A percentile compares a stretch with the other conserved stretches of the same genome.
Evolutionary conservation across 495 filamentous ascomycete genomes (phyloP).

Genomic region (Podospora comata): DNA sequence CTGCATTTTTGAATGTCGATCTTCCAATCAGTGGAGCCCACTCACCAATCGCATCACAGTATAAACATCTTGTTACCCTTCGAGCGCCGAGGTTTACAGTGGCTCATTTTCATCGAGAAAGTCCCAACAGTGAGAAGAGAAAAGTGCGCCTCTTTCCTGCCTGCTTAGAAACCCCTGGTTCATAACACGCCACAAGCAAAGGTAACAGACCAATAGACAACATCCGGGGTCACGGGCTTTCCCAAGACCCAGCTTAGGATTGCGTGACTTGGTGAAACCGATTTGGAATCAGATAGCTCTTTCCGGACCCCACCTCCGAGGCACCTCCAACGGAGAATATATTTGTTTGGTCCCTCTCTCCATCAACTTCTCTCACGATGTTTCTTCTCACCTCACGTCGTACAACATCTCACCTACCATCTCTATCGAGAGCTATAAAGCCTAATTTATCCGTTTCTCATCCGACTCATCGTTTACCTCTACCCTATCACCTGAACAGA

Average conservation of each 20-base stretch:
- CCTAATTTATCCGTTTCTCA: not conserved
- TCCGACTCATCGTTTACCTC: not conserved
- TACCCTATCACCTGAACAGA: not conserved
- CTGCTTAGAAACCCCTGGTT: too few species aligned
- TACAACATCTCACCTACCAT: not conserved
- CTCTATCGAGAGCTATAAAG: not conserved
- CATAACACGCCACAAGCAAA: not conserved
- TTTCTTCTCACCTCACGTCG: not conserved
- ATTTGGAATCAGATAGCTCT: constrained; percentile 1
- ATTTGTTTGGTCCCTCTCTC: not conserved
- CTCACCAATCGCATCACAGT: not conserved
- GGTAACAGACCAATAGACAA: not conserved
- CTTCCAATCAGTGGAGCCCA: not conserved
- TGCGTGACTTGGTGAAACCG: not conserved
- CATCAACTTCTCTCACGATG: not conserved
- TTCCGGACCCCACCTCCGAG: not conserved
- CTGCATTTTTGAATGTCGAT: not conserved
- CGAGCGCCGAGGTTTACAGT: not conserved
- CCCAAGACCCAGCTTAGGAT: not conserved
- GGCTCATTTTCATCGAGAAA: not conserved
- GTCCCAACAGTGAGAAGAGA: too few species aligned
- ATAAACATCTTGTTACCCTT: not conserved
- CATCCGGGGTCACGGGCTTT: not conserved
- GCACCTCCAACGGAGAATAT: not conserved
- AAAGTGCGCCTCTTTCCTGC: not conserved